Base-by-base conservation (phyloP, 352 stramenopile genomes). In the Thalassiosira pacifica region DNA sequence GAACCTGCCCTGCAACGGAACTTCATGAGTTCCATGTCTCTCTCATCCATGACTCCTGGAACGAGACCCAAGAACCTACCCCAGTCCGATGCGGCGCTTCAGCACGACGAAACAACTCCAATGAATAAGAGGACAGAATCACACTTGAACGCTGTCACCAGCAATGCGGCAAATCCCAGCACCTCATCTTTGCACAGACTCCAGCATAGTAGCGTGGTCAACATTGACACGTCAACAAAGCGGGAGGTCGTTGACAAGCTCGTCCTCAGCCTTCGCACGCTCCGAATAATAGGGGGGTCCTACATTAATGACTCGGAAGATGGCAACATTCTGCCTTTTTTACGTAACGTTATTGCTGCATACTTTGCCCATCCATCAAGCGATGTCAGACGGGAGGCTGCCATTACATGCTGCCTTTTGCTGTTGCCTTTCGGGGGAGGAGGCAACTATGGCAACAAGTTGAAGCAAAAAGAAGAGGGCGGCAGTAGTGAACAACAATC, bases 241-340 rank as follows among this genome's bases (percentile, higher is more conserved):
- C 77, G 74, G 22, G 69, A 89, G 24, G 71, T 88, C 29, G 91
- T 96, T 19, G 80, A 93, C 42, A 90, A 91, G 40, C 79, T 96
- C 31, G 86, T 99, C 48, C 88, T 99, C 55, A 98, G 96, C 45
- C 85, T 99, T 4, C 92, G 94, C 40, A 99, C 98, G 6, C 88
- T 99, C 19, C 97, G 97, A 72, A 97, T 94, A 65, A 99, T 99
- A 85, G 87, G 91, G n/a, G 88, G 91, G 34, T 86, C 74, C 18
- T 88, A 87, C 71, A 89, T 91, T 13, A 83, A 81, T 48, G 86
- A 82, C 53, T 93, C 96, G 71, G 97, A 98, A 68, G 96, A 95
- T 66, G 94, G 96, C 13, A 96, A 98, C 60, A 97, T 96, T 6
- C 84, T 99, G 52, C 97, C 97, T 8, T 99, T 99, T 88, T 95